phyloP scores from a whole-genome alignment of 345 rosid species.

The Hevea brasiliensis region DNA sequence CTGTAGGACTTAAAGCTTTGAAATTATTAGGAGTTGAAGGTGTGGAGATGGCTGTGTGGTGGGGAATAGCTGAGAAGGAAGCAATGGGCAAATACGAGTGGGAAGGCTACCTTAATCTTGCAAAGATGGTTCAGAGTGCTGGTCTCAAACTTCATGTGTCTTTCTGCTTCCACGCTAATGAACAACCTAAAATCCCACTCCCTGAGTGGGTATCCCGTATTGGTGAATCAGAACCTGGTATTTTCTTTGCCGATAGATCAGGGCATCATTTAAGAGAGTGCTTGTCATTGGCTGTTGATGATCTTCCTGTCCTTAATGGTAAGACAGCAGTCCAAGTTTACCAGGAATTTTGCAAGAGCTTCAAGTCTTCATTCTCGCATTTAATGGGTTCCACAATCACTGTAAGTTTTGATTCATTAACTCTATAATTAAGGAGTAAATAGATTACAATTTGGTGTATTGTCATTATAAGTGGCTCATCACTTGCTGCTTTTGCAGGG shows the following conservation, averaged over 20 bases:
- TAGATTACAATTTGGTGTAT: neutral
- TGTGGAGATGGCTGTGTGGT: conserved; percentile 85
- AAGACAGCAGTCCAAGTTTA: conserved; percentile 76
- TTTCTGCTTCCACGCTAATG: conserved; percentile 64
- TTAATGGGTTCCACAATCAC: conserved; percentile 71
- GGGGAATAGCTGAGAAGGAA: conserved; percentile 95
- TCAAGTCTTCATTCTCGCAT: conserved; percentile 62
- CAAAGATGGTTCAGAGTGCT: conserved; percentile 67
- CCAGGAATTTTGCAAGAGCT: conserved; percentile 69
- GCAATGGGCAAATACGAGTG: conserved; percentile 71
- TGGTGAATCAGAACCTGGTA: conserved; percentile 50
- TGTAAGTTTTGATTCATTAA: conserved; percentile 38
- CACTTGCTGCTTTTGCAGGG: conserved; percentile 48
- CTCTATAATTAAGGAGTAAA: neutral
- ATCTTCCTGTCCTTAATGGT: conserved; percentile 71
- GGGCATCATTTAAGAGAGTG: conserved; percentile 58
- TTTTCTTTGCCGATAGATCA: conserved; percentile 58
- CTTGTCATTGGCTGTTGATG: conserved; percentile 75
- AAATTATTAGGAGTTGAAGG: conserved; percentile 87
- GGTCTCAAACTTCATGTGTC: conserved; percentile 85
- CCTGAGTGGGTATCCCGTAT: conserved; percentile 71
- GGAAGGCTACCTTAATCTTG: conserved; percentile 78
- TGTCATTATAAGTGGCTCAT: conserved; percentile 3
- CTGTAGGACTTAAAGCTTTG: conserved; percentile 79
- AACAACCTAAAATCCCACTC: conserved; percentile 48